Conservation (phyloP, 2,329 filamentous ascomycete genomes). For the Sporothrix protearum region DNA sequence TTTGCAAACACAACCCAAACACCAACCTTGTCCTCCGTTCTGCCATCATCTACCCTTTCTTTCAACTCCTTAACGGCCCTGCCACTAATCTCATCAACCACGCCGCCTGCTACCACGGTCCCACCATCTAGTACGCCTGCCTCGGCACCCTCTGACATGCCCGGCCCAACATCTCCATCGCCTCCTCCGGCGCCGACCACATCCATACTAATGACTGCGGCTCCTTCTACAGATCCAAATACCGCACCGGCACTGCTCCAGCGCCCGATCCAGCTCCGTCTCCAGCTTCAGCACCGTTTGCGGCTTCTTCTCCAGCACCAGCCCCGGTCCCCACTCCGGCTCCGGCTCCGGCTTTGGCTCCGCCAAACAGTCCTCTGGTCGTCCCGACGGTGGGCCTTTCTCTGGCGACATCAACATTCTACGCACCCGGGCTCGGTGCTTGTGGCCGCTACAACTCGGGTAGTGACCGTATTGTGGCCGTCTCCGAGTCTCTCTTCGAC, state of each 20-base stretch:
- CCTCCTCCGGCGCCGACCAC: background rate
- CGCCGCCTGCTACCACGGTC: background rate
- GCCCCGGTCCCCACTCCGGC: background rate
- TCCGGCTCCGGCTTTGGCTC: background rate
- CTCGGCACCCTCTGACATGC: background rate
- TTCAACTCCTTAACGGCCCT: background rate
- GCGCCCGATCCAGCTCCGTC: background rate
- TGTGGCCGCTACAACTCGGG: slow-evolving; percentile 1
- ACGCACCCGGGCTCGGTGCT: slow-evolving; percentile 12
- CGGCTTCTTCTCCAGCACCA: background rate
- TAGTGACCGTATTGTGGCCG: slow-evolving; percentile 19
- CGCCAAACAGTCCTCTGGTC: background rate
- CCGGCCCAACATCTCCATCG: background rate
- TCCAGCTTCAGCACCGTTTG: background rate
- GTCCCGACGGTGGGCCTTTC: background rate
- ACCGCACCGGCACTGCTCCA: slow-evolving; percentile 12
- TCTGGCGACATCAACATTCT: slow-evolving; percentile 21
- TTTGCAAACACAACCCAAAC: background rate
- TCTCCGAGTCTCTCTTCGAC: slow-evolving; percentile 22
- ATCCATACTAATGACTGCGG: background rate
- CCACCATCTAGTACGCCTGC: background rate
- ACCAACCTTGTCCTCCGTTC: background rate
- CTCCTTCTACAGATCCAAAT: background rate
- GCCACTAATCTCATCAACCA: background rate
- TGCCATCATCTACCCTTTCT: background rate